These are phyloP conservation scores for Wickerhamiella qilinensis DNA, from an alignment of 805 yeast species.

Conservation along the genomic window DNA sequence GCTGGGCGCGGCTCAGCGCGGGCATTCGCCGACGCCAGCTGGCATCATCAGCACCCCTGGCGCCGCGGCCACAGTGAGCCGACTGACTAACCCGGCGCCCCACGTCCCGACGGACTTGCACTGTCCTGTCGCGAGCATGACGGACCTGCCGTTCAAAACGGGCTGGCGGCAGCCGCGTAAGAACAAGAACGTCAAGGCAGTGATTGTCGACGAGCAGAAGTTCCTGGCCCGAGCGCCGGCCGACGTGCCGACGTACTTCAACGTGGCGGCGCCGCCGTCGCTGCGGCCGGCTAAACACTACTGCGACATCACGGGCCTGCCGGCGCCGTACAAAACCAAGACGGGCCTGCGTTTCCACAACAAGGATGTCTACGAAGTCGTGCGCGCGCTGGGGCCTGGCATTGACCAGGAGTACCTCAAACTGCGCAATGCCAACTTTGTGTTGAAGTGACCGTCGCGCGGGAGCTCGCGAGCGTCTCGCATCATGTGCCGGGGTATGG, in stretches of 20 bases:
- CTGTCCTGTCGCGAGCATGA: too few species aligned
- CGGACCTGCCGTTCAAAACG: slow-evolving; percentile 41
- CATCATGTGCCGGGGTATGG: too few species aligned
- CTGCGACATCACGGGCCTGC: slow-evolving; percentile 87
- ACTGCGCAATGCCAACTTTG: slow-evolving; percentile 74
- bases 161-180: slow-evolving; percentile 39
- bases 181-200: slow-evolving; percentile 58
- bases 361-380: slow-evolving; percentile 65
- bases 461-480: too few species aligned
- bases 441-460: slow-evolving; percentile 57
- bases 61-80: too few species aligned
- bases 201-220: slow-evolving; percentile 63
- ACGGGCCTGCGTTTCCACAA: slow-evolving; percentile 64
- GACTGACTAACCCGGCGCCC: too few species aligned
- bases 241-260: slow-evolving; percentile 43
- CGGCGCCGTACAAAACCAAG: slow-evolving; percentile 60
- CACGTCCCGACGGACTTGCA: too few species aligned
- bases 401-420: slow-evolving; percentile 85
- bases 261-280: slow-evolving; percentile 76
- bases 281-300: slow-evolving; percentile 64
- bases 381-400: slow-evolving; percentile 68
- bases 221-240: slow-evolving; percentile 32
- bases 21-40: too few species aligned
- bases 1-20: too few species aligned
- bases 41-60: too few species aligned